Base-by-base conservation (phyloP, 768 basidiomycete genomes). In the Amanita pallidorosea region DNA sequence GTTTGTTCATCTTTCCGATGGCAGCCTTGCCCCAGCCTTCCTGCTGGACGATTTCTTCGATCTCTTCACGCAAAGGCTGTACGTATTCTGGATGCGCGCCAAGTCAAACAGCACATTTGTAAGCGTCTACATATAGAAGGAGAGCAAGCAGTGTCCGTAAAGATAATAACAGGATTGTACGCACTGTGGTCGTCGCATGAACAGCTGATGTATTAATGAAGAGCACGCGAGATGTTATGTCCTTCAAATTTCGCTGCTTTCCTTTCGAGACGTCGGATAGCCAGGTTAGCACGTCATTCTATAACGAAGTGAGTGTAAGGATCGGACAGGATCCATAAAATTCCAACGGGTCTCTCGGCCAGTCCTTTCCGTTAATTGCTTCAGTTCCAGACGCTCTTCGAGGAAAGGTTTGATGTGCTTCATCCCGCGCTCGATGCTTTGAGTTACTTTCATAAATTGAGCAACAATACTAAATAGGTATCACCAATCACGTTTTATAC, bases 271-370 rank as follows among this genome's bases (percentile, higher is more conserved):
- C 35, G 4, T 72, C 73, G 37, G 76, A 61, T 7, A 76, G 58
- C 74, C 75, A 80, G 15, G 68, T 63, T 0, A 77, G 61, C 20
- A 76, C 52, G 51, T 77, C 75, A 45, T 69, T 67, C 76, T 76
- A 25, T 44, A 29, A 20, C 37, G 8, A 11, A 12, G 8, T n/a
- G 17, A 20, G 12, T 20, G 37, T 20, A 12, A 48, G 17, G 8
- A 31, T 13, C 8, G 27, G 4, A 49, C n/a, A n/a, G 31, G 45
- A 29, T n/a, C 9, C 18, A 29, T 9, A 47, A 45, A n/a, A 15
- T 15, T 17, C 57, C 29, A 34, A 66, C 65, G 23, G 67, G 67
- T 55, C 63, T 68, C 0, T 57, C 63, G 57, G 54, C 58, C 61
- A 65, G 20, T 68, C 59, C 9, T 23, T 25, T 9, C 66, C 67